phyloP scores from a whole-genome alignment of 129 eudicot species.

The Chrysanthemum makinoi region DNA sequence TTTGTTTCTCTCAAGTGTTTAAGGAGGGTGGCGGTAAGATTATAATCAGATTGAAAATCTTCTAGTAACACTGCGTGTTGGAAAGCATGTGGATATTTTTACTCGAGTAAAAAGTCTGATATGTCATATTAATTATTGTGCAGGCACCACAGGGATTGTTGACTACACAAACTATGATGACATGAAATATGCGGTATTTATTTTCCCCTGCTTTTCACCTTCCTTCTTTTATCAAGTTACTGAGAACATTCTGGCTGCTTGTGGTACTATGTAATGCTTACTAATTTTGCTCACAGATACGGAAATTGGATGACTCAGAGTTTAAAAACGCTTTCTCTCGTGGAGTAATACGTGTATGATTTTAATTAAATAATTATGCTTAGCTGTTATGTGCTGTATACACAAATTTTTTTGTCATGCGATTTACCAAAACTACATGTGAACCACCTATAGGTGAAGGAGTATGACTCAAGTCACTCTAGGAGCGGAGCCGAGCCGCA shows the following conservation, averaged over 20 bases:
- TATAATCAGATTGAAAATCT: too few relatives aligned
- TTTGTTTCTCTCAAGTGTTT: slow-evolving; percentile 88
- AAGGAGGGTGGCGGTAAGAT: slow-evolving; percentile 88
- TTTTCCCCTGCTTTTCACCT: background rate
- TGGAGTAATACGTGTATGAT: slow-evolving; percentile 72
- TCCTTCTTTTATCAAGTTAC: slow-evolving; percentile 5
- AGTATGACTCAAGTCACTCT: slow-evolving; percentile 76
- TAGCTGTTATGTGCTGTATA: background rate
- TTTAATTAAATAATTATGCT: background rate
- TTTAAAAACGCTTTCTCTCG: slow-evolving; percentile 81
- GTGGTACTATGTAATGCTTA: background rate
- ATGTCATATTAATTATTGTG: slow-evolving; percentile 8
- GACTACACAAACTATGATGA: slow-evolving; percentile 95
- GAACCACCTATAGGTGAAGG: slow-evolving; percentile 61
- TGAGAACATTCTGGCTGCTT: background rate
- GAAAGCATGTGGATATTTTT: background rate
- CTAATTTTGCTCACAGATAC: slow-evolving; percentile 46
- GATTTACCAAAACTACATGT: background rate
- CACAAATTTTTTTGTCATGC: background rate
- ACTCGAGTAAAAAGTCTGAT: background rate
- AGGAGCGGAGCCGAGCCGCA: slow-evolving; percentile 81
- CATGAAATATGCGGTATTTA: slow-evolving; percentile 87
- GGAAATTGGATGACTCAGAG: slow-evolving; percentile 90
- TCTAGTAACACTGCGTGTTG: background rate
- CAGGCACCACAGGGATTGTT: slow-evolving; percentile 92